Conservation (phyloP, 2,329 filamentous ascomycete species). For the Phoma sp. region DNA sequence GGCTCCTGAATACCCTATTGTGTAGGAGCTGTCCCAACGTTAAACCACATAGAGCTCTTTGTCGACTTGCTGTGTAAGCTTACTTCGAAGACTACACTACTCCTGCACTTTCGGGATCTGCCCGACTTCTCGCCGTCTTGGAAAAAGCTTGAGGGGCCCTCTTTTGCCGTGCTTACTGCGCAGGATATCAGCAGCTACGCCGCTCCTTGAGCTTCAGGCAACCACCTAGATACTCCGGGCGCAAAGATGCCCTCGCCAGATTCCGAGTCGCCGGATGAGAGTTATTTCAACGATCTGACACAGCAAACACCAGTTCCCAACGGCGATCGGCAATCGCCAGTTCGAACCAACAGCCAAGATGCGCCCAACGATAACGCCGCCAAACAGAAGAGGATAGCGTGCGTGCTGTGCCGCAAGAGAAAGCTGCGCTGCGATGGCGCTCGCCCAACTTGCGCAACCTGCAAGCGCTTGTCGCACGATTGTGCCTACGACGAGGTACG, state of each 20-base stretch:
- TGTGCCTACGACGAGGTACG: conserved; percentile 92
- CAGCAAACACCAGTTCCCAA: conserved; percentile 46
- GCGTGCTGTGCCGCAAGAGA: conserved; percentile 89
- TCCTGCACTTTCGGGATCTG: neutral
- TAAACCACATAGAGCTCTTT: neutral
- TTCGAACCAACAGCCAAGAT: conserved; percentile 50
- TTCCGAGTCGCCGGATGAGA: conserved; percentile 50
- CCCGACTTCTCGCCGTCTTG: neutral
- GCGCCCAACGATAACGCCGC: conserved; percentile 52
- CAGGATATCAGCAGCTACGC: neutral
- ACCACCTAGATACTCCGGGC: neutral
- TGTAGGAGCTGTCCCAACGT: conserved; percentile 5
- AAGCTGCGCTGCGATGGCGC: conserved; percentile 90
- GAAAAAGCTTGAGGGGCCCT: neutral
- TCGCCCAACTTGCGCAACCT: conserved; percentile 86
- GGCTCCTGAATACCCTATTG: conserved; percentile 16
- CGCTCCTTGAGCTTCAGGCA: neutral
- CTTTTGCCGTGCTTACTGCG: conserved; percentile 13
- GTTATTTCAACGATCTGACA: conserved; percentile 64
- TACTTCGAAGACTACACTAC: neutral
- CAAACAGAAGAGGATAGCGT: conserved; percentile 83
- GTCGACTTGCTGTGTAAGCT: neutral
- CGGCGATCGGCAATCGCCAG: conserved; percentile 37
- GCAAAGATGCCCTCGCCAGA: conserved; percentile 38
- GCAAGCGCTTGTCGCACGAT: conserved; percentile 81